Base-by-base conservation (phyloP, 1,284 basidiomycete species). In the Cutaneotrichosporon dermatis region DNA sequence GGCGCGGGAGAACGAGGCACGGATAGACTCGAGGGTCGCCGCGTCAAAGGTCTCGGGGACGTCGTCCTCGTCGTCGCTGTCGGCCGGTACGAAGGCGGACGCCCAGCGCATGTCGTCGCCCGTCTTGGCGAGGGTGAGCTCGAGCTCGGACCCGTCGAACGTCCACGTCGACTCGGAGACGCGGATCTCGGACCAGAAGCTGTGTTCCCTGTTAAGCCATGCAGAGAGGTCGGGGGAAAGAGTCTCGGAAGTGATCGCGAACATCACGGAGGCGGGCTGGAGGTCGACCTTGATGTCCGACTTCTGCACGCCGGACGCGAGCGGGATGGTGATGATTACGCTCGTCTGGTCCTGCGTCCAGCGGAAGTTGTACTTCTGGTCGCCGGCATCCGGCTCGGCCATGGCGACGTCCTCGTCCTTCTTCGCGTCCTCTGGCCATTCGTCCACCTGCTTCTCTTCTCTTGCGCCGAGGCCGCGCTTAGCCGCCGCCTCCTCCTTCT, bases 31-130 rank as follows among this genome's bases (percentile, higher is more conserved):
- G 13, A 96, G 82, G 68, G 92, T 88, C 0, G 86, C 88, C 1
- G 90, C 87, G 67, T 93, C 88, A 55, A 97, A 80, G 5, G 91
- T 94, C 79, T 98, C 95, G 0, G 88, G 85, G 1, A 97, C 90
- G 51, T 92, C 88, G 59, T 88, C 83, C 7, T 82, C 80, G 6
- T 69, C 70, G 36, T 66, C 65, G 35, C 69, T 63, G 8, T 65
- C 64, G 0, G 53, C 7, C 5, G 72, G 68, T 1, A 66, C 81
- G 70, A 97, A 96, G 3, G 96, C 83, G 53, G 89, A 86, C 55
- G 86, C 80, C 94, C 94, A 97, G 61, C 87, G 85, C 35, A 86
- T 89, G 35, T 43, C 88, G 45, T 56, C 64, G 57, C 87, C 85
- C 70, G 89, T 82, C 75, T 96, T 95, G 74, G 91, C 87, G 48